Evolutionary conservation across 441 rosid species (phyloP).

Genomic region (Viola pubescens): DNA sequence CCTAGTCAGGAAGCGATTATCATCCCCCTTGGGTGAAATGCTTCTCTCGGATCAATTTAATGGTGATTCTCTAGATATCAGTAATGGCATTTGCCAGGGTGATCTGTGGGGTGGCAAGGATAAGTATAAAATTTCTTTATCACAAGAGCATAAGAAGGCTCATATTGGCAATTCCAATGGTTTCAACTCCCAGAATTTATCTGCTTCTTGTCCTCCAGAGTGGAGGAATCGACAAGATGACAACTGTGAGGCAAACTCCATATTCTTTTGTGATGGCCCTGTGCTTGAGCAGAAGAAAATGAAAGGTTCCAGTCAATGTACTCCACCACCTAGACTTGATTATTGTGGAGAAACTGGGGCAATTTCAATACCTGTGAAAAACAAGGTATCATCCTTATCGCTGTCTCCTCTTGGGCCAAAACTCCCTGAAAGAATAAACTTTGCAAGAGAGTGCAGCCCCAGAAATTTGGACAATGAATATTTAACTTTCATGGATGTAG

Average conservation of each 20-base stretch:
- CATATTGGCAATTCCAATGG: constrained; percentile 28
- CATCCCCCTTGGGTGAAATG: constrained; percentile 44
- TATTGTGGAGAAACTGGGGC: constrained; percentile 25
- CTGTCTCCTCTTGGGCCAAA: constrained; percentile 57
- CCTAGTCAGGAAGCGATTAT: constrained; percentile 35
- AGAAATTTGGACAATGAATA: constrained; percentile 24
- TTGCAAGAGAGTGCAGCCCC: constrained; percentile 17
- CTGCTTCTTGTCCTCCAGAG: constrained; percentile 20
- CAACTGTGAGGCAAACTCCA: constrained; percentile 20
- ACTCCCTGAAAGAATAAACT: constrained; percentile 25
- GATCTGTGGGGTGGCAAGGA: constrained; percentile 14
- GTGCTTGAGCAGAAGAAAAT: constrained; percentile 18
- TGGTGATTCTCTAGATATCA: constrained; percentile 31
- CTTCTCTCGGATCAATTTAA: constrained; percentile 34
- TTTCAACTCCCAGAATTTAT: constrained; percentile 21
- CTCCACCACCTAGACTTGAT: constrained; percentile 16
- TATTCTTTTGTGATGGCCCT: constrained; percentile 25
- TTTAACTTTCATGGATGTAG: constrained; percentile 35
- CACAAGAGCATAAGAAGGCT: constrained; percentile 48
- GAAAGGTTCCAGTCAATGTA: constrained; percentile 18
- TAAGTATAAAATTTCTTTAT: constrained; percentile 15
- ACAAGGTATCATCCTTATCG: constrained; percentile 26
- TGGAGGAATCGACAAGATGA: constrained; percentile 22
- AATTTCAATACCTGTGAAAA: constrained; percentile 32
- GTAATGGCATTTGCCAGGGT: constrained; percentile 19